A percentile compares a stretch with the other conserved stretches of the same genome.
phyloP scores from a whole-genome alignment of 805 yeast genomes.

The Tetrapisispora pingtungensis region DNA sequence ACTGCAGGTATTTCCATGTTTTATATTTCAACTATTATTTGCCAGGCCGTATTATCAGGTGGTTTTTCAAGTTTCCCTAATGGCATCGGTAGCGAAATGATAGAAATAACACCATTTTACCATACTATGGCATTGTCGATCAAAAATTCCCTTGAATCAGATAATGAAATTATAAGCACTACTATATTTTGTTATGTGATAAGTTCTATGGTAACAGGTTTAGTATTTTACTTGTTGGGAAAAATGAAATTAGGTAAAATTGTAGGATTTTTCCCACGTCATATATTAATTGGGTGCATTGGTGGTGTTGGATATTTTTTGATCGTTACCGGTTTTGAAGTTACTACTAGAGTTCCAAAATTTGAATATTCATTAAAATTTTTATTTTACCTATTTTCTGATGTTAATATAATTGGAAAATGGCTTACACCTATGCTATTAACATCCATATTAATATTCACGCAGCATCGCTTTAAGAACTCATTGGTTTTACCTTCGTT shows the following conservation, averaged over 20 bases:
- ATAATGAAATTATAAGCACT: slow-evolving; percentile 68
- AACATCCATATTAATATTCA: slow-evolving; percentile 47
- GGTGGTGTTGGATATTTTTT: slow-evolving; percentile 97
- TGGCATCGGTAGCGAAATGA: slow-evolving; percentile 97
- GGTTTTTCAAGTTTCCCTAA: slow-evolving; percentile 87
- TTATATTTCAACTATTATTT: slow-evolving; percentile 80
- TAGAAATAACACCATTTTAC: slow-evolving; percentile 96
- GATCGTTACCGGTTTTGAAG: slow-evolving; percentile 83
- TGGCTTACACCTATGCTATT: slow-evolving; percentile 66
- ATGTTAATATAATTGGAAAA: slow-evolving; percentile 36
- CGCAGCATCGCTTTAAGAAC: slow-evolving; percentile 53
- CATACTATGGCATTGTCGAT: slow-evolving; percentile 86
- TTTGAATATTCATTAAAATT: slow-evolving; percentile 54
- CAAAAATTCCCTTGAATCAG: slow-evolving; percentile 32
- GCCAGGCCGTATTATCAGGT: slow-evolving; percentile 77
- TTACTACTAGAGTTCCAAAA: slow-evolving; percentile 70
- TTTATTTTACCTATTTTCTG: slow-evolving; percentile 35
- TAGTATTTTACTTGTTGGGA: slow-evolving; percentile 69
- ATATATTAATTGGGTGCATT: slow-evolving; percentile 90
- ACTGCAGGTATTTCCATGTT: slow-evolving; percentile 91
- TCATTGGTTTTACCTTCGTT: slow-evolving; percentile 73
- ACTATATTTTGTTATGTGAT: slow-evolving; percentile 78
- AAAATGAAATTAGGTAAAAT: slow-evolving; percentile 70
- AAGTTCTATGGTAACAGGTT: slow-evolving; percentile 78
- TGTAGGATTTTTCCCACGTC: slow-evolving; percentile 93